phyloP scores from a whole-genome alignment of 768 basidiomycete genomes.

The Psilocybe tampanensis region DNA sequence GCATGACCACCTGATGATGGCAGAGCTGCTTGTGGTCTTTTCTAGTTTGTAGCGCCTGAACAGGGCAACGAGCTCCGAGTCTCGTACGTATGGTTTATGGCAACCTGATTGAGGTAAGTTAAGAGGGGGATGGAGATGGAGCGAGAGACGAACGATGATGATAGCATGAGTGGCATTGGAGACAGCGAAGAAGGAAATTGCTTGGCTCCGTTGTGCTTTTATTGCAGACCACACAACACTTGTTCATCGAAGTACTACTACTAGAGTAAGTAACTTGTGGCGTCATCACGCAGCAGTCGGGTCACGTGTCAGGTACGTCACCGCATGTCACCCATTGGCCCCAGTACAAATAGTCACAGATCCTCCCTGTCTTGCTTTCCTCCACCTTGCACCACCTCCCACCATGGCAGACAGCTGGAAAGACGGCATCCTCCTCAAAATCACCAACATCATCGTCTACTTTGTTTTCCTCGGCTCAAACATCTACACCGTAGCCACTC shows the following conservation, averaged over 20 bases:
- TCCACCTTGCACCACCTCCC: constrained; percentile 17
- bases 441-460: constrained; percentile 83
- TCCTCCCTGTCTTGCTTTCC: constrained; percentile 1
- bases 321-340: too few relatives aligned
- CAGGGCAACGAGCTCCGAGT: constrained; percentile 31
- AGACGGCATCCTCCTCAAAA: constrained; percentile 83
- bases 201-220: constrained; percentile 20
- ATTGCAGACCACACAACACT: constrained; percentile 27
- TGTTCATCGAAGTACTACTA: too few relatives aligned
- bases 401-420: constrained; percentile 70
- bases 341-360: constrained; percentile 21
- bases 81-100: constrained; percentile 35
- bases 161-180: constrained; percentile 29
- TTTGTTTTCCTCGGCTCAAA: constrained; percentile 89
- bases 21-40: constrained; percentile 3
- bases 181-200: constrained; percentile 37
- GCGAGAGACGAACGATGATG: constrained; percentile 36
- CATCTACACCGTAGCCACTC: constrained; percentile 81
- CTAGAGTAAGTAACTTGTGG: neutral
- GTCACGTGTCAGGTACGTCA: constrained; percentile 17
- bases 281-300: neutral
- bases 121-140: neutral
- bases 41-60: constrained; percentile 22
- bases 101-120: constrained; percentile 27
- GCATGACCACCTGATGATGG: constrained; percentile 19